phyloP scores from a whole-genome alignment of 176 grass and related monocot genomes.

The Oryza officinalis region DNA sequence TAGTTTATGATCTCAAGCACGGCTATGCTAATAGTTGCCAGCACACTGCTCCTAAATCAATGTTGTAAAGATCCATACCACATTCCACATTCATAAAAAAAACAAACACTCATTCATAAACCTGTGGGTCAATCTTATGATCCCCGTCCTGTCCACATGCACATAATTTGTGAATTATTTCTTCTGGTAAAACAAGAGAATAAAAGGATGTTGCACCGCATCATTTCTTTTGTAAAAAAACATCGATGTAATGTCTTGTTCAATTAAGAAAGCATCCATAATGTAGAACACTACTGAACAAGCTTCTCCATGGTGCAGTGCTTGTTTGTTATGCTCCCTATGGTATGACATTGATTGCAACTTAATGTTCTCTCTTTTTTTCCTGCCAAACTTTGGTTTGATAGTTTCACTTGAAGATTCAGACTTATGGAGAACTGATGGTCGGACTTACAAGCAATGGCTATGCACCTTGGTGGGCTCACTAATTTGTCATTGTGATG shows the following conservation, averaged over 20 bases:
- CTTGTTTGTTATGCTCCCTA: not conserved
- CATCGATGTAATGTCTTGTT: not conserved
- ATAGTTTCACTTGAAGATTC: slow-evolving; percentile 68
- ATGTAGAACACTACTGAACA: slow-evolving; percentile 6
- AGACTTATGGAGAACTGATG: slow-evolving; percentile 73
- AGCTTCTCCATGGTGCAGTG: not conserved
- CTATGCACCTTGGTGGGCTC: slow-evolving; percentile 81
- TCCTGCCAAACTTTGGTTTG: slow-evolving; percentile 37
- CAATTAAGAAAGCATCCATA: not conserved
- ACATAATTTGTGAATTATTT: not conserved
- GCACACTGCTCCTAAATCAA: not conserved
- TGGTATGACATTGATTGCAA: not conserved
- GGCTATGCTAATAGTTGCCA: not conserved
- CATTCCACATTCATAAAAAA: not conserved
- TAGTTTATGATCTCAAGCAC: not conserved
- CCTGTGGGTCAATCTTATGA: not conserved
- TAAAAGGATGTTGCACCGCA: not conserved
- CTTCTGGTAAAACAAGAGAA: not conserved
- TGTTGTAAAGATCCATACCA: not conserved
- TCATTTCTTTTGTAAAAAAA: not conserved
- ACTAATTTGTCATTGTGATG: slow-evolving; percentile 83
- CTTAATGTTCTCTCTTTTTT: slow-evolving; percentile 2
- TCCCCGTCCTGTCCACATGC: not conserved
- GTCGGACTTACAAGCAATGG: slow-evolving; percentile 68
- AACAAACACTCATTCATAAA: not conserved